Conservation (phyloP, 2,329 filamentous ascomycete species). For the Neonectria magnoliae region DNA sequence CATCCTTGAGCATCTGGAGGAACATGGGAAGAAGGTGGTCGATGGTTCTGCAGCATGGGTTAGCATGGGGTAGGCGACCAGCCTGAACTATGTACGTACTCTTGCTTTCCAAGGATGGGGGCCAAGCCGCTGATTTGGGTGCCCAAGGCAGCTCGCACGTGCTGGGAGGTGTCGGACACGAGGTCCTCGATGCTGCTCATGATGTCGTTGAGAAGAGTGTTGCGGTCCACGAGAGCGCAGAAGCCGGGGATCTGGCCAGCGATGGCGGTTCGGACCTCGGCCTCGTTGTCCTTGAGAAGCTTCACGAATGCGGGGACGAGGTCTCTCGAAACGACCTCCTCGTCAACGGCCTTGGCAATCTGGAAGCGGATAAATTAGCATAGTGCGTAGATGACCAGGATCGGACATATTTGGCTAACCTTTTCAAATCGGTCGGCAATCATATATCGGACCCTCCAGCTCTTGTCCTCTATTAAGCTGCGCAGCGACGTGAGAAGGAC, state of each 20-base stretch:
- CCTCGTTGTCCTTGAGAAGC: conserved; percentile 96
- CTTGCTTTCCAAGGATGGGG: conserved; percentile 96
- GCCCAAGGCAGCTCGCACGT: conserved; percentile 93
- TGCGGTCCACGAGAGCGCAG: conserved; percentile 87
- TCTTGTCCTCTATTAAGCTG: conserved; percentile 98
- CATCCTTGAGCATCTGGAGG: conserved; percentile 98
- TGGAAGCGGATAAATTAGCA: conserved; percentile 49
- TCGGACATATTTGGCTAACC: conserved; percentile 52
- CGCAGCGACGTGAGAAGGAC: conserved; percentile 90
- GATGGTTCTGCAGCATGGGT: conserved; percentile 74
- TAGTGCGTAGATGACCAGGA: background rate
- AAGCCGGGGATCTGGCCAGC: conserved; percentile 98
- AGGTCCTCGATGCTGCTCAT: conserved; percentile 97
- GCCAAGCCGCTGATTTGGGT: conserved; percentile 97
- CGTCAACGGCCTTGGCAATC: conserved; percentile 98
- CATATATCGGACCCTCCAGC: conserved; percentile 99
- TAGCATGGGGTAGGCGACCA: background rate
- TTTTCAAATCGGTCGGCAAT: conserved; percentile 98
- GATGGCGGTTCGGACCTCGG: conserved; percentile 96
- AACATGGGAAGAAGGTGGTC: conserved; percentile 98
- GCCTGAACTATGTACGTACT: conserved; percentile 66
- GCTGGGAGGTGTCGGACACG: conserved; percentile 94
- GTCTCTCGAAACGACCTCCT: conserved; percentile 93
- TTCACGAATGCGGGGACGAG: conserved; percentile 97
- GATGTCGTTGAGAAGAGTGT: conserved; percentile 91